A percentile compares a stretch with the other conserved stretches of the same genome.
Conservation (phyloP, 2,329 filamentous ascomycete genomes). For the Fusarium metavorans region DNA sequence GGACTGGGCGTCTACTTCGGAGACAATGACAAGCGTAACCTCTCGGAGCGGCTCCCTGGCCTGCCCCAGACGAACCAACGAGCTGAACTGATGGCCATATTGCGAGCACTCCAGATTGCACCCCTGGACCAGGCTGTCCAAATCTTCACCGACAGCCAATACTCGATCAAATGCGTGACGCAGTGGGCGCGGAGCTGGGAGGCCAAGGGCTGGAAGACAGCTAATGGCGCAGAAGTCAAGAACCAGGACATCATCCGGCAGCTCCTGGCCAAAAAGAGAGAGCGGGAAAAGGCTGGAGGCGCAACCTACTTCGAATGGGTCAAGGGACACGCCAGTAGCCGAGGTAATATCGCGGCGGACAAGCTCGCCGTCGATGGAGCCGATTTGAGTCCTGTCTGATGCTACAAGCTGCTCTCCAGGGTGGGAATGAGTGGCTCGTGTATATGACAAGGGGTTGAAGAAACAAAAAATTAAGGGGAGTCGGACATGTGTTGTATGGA, state of each 20-base stretch:
- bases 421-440: background rate
- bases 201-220: constrained; percentile 81
- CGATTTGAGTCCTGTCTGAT: constrained; percentile 40
- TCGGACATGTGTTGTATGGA: constrained; percentile 1
- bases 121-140: constrained; percentile 75
- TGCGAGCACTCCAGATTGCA: constrained; percentile 83
- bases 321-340: constrained; percentile 81
- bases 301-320: constrained; percentile 86
- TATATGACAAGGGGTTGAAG: background rate
- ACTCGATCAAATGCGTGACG: constrained; percentile 90
- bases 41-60: constrained; percentile 82
- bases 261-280: constrained; percentile 77
- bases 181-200: constrained; percentile 86
- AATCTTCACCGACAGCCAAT: constrained; percentile 91
- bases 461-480: background rate
- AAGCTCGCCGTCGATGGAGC: constrained; percentile 71
- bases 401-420: background rate
- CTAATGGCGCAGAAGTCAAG: constrained; percentile 77
- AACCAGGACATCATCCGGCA: constrained; percentile 87
- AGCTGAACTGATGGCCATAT: constrained; percentile 91
- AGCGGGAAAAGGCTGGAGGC: constrained; percentile 70
- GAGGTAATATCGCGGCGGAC: constrained; percentile 87
- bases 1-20: constrained; percentile 76
- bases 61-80: constrained; percentile 91
- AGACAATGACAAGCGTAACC: constrained; percentile 66